phyloP scores from a whole-genome alignment of 2,329 filamentous ascomycete genomes.

The Fusarium sp. region DNA sequence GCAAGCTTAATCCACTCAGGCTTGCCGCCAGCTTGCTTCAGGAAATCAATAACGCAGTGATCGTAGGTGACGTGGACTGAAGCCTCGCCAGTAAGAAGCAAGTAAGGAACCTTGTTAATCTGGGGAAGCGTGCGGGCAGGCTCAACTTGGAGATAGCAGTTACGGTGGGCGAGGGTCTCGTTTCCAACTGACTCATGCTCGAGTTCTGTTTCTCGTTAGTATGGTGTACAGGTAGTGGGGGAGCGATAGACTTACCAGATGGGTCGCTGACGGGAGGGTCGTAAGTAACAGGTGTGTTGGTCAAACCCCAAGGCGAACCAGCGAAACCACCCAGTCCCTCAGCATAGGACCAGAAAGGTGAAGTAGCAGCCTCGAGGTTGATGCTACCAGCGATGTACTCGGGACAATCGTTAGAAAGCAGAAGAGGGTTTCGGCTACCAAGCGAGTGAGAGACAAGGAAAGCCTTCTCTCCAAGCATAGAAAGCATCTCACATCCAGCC shows the following conservation, averaged over 20 bases:
- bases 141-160: constrained; percentile 32
- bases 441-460: constrained; percentile 40
- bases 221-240: not conserved
- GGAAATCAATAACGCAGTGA: constrained; percentile 28
- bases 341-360: constrained; percentile 36
- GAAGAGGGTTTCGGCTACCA: constrained; percentile 24
- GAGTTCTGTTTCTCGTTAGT: constrained; percentile 18
- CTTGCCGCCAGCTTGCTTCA: constrained; percentile 28
- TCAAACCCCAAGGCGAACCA: constrained; percentile 29
- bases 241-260: constrained; percentile 13
- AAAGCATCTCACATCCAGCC: constrained; percentile 35
- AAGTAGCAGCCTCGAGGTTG: constrained; percentile 35
- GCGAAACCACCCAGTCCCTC: constrained; percentile 26
- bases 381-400: constrained; percentile 31
- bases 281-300: constrained; percentile 30
- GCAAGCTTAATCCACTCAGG: constrained; percentile 34
- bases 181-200: constrained; percentile 20
- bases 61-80: constrained; percentile 30
- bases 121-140: constrained; percentile 33
- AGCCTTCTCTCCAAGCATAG: constrained; percentile 28
- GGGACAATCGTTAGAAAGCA: constrained; percentile 35
- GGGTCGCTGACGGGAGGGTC: constrained; percentile 27
- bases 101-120: constrained; percentile 30
- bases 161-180: constrained; percentile 26
- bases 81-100: constrained; percentile 33